Evolutionary conservation across 495 filamentous ascomycete species (phyloP).

Genomic region (Aeminium ludgeri): DNA sequence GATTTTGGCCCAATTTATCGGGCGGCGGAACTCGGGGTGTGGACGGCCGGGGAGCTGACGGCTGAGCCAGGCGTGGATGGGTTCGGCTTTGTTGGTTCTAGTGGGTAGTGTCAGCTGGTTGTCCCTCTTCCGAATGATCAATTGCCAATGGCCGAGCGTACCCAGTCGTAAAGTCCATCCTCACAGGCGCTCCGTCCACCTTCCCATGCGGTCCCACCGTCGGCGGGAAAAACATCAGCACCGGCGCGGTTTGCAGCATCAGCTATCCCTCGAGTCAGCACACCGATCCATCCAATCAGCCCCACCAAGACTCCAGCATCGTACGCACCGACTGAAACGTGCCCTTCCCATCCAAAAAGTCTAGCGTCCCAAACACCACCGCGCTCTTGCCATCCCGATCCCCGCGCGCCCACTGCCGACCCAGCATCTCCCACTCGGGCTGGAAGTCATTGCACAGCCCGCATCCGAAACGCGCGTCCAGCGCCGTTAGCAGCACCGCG

Average conservation of each 20-base stretch:
- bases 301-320: no score
- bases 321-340: slow-evolving; percentile 74
- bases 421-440: slow-evolving; percentile 83
- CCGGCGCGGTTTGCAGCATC: slow-evolving; percentile 85
- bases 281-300: not conserved
- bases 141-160: slow-evolving; percentile 27
- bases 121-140: not conserved
- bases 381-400: slow-evolving; percentile 55
- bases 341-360: slow-evolving; percentile 69
- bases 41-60: slow-evolving; percentile 55
- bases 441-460: slow-evolving; percentile 77
- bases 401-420: slow-evolving; percentile 71
- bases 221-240: slow-evolving; percentile 75
- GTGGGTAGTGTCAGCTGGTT: not conserved
- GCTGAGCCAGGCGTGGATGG: slow-evolving; percentile 59
- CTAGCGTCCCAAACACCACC: slow-evolving; percentile 68
- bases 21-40: slow-evolving; percentile 60
- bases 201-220: slow-evolving; percentile 71
- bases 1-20: slow-evolving; percentile 71
- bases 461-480: slow-evolving; percentile 74
- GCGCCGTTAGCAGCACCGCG: slow-evolving; percentile 71
- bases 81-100: slow-evolving; percentile 59
- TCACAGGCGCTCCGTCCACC: slow-evolving; percentile 45
- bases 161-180: slow-evolving; percentile 77
- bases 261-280: slow-evolving; percentile 38